These are phyloP conservation scores for Fusarium neocosmosporiellum DNA, from an alignment of 2,329 filamentous ascomycete genomes.

Conservation along the genomic window DNA sequence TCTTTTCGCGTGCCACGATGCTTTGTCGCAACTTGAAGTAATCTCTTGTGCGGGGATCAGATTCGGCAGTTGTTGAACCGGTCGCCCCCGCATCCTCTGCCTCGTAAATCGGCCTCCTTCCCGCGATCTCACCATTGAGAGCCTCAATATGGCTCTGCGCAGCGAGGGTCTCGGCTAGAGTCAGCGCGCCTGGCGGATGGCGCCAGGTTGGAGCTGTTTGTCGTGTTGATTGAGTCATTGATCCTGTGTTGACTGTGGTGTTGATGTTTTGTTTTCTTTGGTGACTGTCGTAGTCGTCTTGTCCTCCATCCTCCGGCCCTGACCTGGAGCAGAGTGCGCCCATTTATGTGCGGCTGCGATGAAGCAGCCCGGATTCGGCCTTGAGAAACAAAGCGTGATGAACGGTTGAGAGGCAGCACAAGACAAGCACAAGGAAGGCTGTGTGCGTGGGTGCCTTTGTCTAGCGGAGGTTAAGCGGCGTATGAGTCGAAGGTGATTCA, in stretches of 20 bases:
- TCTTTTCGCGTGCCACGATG: constrained; percentile 48
- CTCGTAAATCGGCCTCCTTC: not conserved
- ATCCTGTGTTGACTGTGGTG: constrained; percentile 3
- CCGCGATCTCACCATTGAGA: constrained; percentile 40
- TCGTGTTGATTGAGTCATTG: constrained; percentile 27
- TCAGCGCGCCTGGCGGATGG: constrained; percentile 1
- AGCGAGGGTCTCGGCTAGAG: constrained; percentile 28
- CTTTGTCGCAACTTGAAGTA: constrained; percentile 49
- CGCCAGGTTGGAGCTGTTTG: constrained; percentile 15
- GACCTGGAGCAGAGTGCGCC: constrained; percentile 43
- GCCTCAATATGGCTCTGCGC: constrained; percentile 42
- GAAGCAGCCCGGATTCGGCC: not conserved
- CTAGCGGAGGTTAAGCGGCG: not conserved
- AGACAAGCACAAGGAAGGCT: not conserved
- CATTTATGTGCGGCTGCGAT: constrained; percentile 35
- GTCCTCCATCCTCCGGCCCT: constrained; percentile 22
- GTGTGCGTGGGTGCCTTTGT: constrained; percentile 12
- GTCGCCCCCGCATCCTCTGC: not conserved
- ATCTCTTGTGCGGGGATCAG: constrained; percentile 25
- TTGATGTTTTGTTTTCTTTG: constrained; percentile 12
- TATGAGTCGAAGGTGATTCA: constrained; percentile 21
- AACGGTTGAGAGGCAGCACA: not conserved
- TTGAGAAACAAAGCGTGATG: constrained; percentile 1
- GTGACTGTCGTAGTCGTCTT: constrained; percentile 15
- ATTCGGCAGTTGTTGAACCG: not conserved